phyloP scores from a whole-genome alignment of 179 eudicot species.

The Patellifolia procumbens region DNA sequence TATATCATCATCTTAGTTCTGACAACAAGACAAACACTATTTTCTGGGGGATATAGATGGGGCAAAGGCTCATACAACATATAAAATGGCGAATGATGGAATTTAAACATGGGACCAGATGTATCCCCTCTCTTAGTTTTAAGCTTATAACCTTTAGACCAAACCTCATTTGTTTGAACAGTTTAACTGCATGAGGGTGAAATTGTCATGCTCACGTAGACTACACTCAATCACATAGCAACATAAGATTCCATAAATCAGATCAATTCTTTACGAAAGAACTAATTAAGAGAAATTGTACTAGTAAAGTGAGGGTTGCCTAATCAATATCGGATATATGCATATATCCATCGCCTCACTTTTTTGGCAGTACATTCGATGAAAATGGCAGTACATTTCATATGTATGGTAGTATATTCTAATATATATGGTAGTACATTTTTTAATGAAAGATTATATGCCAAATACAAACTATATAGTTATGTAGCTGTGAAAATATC shows the following conservation, averaged over 20 bases:
- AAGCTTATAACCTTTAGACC: background rate
- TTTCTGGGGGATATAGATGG: background rate
- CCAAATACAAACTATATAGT: too few species aligned
- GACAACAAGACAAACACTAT: background rate
- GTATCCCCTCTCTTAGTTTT: background rate
- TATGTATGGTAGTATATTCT: too few species aligned
- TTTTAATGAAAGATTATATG: too few species aligned
- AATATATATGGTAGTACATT: too few species aligned
- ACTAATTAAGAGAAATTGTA: background rate
- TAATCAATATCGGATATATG: too few species aligned
- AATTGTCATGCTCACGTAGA: background rate
- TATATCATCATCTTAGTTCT: background rate
- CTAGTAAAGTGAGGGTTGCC: too few species aligned
- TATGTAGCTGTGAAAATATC: too few species aligned
- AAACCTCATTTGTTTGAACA: background rate
- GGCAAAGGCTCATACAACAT: background rate
- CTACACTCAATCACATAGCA: background rate
- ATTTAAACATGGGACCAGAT: background rate
- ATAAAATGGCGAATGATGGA: background rate
- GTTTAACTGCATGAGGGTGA: background rate
- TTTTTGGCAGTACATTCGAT: too few species aligned
- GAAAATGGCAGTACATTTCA: too few species aligned
- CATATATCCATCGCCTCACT: too few species aligned
- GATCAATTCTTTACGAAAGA: background rate
- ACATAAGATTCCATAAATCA: slow-evolving; percentile 5